Evolutionary conservation across 2,329 filamentous ascomycete genomes (phyloP).

Genomic region (Neonectria faginata): DNA sequence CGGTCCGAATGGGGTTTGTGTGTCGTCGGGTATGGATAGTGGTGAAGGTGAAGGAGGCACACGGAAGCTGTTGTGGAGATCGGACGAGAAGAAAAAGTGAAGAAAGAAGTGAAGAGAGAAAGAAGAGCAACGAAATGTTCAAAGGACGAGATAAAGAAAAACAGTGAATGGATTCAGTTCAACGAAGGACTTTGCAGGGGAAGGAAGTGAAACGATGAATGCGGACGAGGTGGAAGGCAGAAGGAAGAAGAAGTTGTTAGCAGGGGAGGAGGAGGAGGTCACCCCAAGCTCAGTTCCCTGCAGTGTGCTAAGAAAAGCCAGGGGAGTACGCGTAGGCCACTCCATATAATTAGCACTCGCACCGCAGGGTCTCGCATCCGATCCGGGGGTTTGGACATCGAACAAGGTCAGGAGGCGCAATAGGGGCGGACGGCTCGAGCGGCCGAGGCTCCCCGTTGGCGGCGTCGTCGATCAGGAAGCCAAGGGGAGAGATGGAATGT

Average conservation of each 20-base stretch:
- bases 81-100: not conserved
- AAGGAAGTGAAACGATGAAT: constrained; percentile 19
- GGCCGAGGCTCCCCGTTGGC: not conserved
- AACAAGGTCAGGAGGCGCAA: not conserved
- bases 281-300: constrained; percentile 9
- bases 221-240: constrained; percentile 14
- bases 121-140: not conserved
- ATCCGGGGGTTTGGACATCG: constrained; percentile 1
- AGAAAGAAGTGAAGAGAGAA: not conserved
- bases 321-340: constrained; percentile 18
- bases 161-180: constrained; percentile 13
- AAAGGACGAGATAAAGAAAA: constrained; percentile 7
- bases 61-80: constrained; percentile 8
- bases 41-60: not conserved
- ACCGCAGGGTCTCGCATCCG: not conserved
- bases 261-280: not conserved
- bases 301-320: not conserved
- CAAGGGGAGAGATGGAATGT: not conserved
- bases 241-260: constrained; percentile 32
- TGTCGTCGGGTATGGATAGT: constrained; percentile 2
- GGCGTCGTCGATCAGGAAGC: constrained; percentile 9
- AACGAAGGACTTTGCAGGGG: constrained; percentile 13
- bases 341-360: not conserved
- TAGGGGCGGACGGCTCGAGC: not conserved
- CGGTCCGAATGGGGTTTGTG: constrained; percentile 10